Base-by-base conservation (phyloP, 2,329 filamentous ascomycete species). In the Alternaria atra region DNA sequence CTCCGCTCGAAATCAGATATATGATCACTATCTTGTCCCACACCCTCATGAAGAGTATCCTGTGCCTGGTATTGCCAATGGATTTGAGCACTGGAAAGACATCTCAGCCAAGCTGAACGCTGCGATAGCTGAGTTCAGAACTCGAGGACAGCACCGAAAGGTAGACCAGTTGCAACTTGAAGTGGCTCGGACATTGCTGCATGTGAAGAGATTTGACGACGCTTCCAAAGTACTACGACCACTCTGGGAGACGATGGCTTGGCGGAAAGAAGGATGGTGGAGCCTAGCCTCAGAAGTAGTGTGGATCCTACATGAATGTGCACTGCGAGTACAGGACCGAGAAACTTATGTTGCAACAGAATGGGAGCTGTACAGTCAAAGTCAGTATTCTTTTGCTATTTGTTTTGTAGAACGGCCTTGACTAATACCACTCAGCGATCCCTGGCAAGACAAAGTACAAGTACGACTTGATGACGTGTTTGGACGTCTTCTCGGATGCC, bases 201-300 rank as follows among this genome's bases (percentile, higher is more conserved):
- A 81, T 39, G 79, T 79, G 17, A 82, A 80, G 17, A 80, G 80
- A 29, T 87, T 84, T 76, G 71, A 77, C 5, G 81, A 86, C 46
- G 87, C 85, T 6, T 77, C 85, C 54, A 73, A 80, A 25, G 76
- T 85, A 3, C 77, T 90, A 20, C 77, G 78, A 35, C 81, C 85
- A 4, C 71, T 88, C 1, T 90, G 87, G 87, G 72, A 83, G 40
- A 80, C 73, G 9, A 83, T 85, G 72, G 81, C 79, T n/a, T 90
- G 87, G 87, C 84, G 88, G 46, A 76, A 75, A 43, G 83, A 87
- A 69, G 82, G 84, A n/a, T 90, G 87, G 87, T 87, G 84, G 82
- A 72, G 77, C 42, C 78, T 88, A 4, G 85, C 87, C 63, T 81
- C 80, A 54, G 82, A 84, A 40, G 82, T 88, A 40, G 79, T 85